Conservation (phyloP, 805 yeast species). For the Schizosaccharomyces japonicus region DNA sequence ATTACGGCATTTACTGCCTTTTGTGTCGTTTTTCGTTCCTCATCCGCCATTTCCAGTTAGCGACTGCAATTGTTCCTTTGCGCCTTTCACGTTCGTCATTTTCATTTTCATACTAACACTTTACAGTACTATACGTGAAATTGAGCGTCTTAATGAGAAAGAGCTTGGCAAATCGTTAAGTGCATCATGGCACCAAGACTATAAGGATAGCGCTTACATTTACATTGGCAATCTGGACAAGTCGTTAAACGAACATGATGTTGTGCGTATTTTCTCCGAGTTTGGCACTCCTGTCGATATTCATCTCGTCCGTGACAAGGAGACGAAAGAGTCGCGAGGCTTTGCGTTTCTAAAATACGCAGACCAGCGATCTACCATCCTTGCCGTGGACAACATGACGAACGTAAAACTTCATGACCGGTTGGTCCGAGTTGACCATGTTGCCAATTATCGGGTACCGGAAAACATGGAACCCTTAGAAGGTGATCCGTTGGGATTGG, state of each 20-base stretch:
- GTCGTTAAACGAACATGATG: constrained; percentile 48
- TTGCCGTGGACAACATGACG: constrained; percentile 76
- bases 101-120: too few relatives aligned
- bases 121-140: constrained; percentile 3
- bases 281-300: constrained; percentile 69
- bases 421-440: constrained; percentile 41
- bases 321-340: constrained; percentile 43
- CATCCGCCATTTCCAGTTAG: too few relatives aligned
- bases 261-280: constrained; percentile 61
- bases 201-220: constrained; percentile 48
- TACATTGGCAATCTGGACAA: constrained; percentile 51
- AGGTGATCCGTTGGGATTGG: too few relatives aligned
- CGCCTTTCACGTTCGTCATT: too few relatives aligned
- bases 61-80: too few relatives aligned
- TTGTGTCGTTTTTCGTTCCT: too few relatives aligned
- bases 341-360: constrained; percentile 68
- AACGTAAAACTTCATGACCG: constrained; percentile 35
- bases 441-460: constrained; percentile 24
- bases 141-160: constrained; percentile 22
- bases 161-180: constrained; percentile 27
- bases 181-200: constrained; percentile 83
- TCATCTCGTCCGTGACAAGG: constrained; percentile 40
- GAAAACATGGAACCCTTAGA: constrained; percentile 22
- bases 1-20: too few relatives aligned
- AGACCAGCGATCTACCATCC: constrained; percentile 50